Evolutionary conservation across 2,329 filamentous ascomycete genomes (phyloP).

Genomic region (Aureobasidium uvarum): DNA sequence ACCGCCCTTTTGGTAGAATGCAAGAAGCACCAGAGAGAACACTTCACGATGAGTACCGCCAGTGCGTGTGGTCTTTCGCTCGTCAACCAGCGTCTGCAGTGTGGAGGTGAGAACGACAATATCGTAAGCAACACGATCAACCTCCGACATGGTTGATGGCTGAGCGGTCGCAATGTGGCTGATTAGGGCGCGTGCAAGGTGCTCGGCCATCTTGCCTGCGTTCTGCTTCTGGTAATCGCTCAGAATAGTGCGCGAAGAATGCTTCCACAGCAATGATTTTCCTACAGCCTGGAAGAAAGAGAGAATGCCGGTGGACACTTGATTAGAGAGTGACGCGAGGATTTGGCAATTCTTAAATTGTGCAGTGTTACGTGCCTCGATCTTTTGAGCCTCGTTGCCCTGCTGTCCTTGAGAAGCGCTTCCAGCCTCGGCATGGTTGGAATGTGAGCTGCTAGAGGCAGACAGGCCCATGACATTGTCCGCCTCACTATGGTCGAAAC

Average conservation of each 20-base stretch:
- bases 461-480: constrained; percentile 41
- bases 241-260: constrained; percentile 44
- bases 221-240: constrained; percentile 65
- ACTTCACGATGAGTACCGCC: constrained; percentile 45
- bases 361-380: constrained; percentile 29
- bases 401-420: neutral
- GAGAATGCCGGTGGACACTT: constrained; percentile 75
- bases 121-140: constrained; percentile 62
- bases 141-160: constrained; percentile 11
- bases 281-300: constrained; percentile 84
- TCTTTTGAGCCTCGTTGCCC: constrained; percentile 1
- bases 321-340: constrained; percentile 72
- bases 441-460: constrained; percentile 1
- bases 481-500: constrained; percentile 43
- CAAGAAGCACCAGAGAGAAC: constrained; percentile 73
- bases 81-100: constrained; percentile 75
- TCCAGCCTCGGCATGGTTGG: neutral
- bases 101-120: constrained; percentile 76
- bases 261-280: constrained; percentile 73
- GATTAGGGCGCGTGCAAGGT: constrained; percentile 69
- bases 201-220: constrained; percentile 60
- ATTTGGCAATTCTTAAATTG: constrained; percentile 74
- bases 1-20: constrained; percentile 80
- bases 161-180: constrained; percentile 45
- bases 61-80: constrained; percentile 48